Conservation (phyloP, 2,329 filamentous ascomycete species). For the Trichophyton schoenleinii region DNA sequence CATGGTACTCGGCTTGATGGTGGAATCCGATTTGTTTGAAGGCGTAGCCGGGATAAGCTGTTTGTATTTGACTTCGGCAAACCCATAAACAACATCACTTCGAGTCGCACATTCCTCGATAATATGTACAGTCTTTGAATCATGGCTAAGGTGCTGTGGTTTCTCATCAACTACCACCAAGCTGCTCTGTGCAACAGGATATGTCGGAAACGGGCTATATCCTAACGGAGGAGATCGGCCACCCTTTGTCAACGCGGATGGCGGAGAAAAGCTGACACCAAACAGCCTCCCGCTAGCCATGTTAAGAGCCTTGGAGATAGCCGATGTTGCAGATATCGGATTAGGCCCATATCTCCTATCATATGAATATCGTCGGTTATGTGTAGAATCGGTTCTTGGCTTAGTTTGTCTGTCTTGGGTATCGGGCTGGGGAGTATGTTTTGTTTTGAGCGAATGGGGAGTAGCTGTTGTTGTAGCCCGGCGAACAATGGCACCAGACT, state of each 20-base stretch:
- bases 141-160: conserved; percentile 59
- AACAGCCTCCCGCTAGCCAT: conserved; percentile 61
- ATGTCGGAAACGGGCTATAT: conserved; percentile 65
- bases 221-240: conserved; percentile 35
- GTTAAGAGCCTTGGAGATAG: conserved; percentile 87
- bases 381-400: conserved; percentile 44
- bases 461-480: conserved; percentile 62
- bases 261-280: conserved; percentile 40
- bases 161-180: conserved; percentile 54
- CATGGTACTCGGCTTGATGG: conserved; percentile 26
- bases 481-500: conserved; percentile 54
- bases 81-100: conserved; percentile 92
- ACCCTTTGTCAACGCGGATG: conserved; percentile 33
- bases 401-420: conserved; percentile 62
- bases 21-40: conserved; percentile 37
- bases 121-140: conserved; percentile 60
- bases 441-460: conserved; percentile 53
- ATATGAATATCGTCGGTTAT: conserved; percentile 67
- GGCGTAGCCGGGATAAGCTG: conserved; percentile 85
- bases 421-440: conserved; percentile 46
- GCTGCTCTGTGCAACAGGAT: conserved; percentile 61
- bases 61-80: conserved; percentile 96
- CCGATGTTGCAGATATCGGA: conserved; percentile 69
- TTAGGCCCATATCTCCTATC: conserved; percentile 64
- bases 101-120: conserved; percentile 88